Evolutionary conservation across 257 asterid genomes (phyloP).

Genomic region (Ballota nigra): DNA sequence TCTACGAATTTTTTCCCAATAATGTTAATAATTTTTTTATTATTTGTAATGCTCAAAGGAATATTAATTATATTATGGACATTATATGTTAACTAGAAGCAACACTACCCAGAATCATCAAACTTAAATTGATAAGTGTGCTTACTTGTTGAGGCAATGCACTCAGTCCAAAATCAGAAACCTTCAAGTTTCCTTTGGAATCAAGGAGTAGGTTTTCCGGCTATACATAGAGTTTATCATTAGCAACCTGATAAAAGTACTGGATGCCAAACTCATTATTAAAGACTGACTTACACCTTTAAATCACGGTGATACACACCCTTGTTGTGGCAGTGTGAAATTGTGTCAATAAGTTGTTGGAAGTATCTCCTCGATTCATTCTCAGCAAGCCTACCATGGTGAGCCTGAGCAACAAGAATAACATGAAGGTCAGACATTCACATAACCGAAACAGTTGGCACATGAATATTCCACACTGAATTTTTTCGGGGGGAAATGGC

Average conservation of each 20-base stretch:
- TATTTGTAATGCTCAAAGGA: no score
- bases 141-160: constrained; percentile 87
- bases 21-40: no score
- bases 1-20: no score
- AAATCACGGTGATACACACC: constrained; percentile 94
- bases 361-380: constrained; percentile 78
- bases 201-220: constrained; percentile 98
- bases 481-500: background rate
- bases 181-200: constrained; percentile 76
- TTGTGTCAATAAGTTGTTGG: constrained; percentile 93
- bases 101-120: constrained; percentile 1
- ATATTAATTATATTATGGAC: no score
- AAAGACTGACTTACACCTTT: constrained; percentile 51
- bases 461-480: background rate
- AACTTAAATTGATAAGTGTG: constrained; percentile 3
- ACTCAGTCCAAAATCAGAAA: constrained; percentile 95
- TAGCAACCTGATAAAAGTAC: constrained; percentile 22
- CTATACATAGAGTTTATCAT: constrained; percentile 40
- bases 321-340: constrained; percentile 86
- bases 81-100: background rate
- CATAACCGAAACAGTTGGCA: background rate
- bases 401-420: constrained; percentile 53
- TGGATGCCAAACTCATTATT: constrained; percentile 16
- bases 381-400: constrained; percentile 70
- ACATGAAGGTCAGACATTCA: constrained; percentile 15